These are phyloP conservation scores for Skeletonema costatum DNA, from an alignment of 108 stramenopile species.

Conservation along the genomic window DNA sequence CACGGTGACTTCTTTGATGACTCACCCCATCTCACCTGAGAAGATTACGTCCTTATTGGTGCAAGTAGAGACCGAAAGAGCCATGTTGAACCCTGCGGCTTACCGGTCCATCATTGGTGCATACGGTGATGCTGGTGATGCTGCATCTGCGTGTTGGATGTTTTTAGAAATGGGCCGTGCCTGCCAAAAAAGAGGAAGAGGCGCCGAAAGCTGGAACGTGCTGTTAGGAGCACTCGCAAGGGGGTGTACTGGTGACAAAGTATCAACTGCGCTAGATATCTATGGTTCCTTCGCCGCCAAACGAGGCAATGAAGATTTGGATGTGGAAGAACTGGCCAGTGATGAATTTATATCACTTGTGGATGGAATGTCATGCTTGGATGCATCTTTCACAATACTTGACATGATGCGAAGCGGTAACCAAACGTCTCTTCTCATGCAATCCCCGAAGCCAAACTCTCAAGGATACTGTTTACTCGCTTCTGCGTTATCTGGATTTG, in stretches of 20 bases:
- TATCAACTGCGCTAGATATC: constrained; percentile 10
- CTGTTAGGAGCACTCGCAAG: constrained; percentile 62
- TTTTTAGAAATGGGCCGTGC: constrained; percentile 47
- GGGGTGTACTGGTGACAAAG: constrained; percentile 4
- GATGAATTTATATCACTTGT: constrained; percentile 29
- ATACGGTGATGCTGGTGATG: constrained; percentile 62
- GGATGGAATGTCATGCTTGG: constrained; percentile 50
- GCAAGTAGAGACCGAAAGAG: constrained; percentile 22
- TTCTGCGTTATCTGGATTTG: constrained; percentile 33
- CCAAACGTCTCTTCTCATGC: background rate
- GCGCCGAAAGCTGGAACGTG: constrained; percentile 60
- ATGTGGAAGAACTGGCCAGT: background rate
- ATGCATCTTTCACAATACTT: constrained; percentile 52
- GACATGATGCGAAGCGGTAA: constrained; percentile 48
- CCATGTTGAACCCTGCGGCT: constrained; percentile 43
- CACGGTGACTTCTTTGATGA: constrained; percentile 69
- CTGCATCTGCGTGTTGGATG: constrained; percentile 63
- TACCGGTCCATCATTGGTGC: constrained; percentile 62
- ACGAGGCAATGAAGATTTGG: background rate
- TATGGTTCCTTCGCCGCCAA: constrained; percentile 19
- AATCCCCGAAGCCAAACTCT: constrained; percentile 55
- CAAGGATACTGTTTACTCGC: constrained; percentile 80
- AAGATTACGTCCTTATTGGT: constrained; percentile 52
- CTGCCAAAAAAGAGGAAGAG: constrained; percentile 28
- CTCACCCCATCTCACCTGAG: constrained; percentile 42